Base-by-base conservation (phyloP, 1,284 basidiomycete genomes). In the Sporisorium sorghi region DNA sequence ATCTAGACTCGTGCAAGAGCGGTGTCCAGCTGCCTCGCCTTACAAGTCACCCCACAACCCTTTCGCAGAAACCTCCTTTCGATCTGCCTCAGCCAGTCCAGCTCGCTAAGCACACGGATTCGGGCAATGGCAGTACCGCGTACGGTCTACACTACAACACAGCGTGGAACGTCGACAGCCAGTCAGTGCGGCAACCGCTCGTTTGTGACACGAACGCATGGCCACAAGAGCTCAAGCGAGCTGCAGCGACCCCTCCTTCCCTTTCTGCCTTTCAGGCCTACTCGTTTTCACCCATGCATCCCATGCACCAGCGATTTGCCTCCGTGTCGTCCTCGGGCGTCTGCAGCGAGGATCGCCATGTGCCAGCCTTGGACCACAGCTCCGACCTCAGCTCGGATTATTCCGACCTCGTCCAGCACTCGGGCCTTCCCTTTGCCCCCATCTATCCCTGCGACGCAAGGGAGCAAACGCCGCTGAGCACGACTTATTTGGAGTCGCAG, bases 381-480 rank as follows among this genome's bases (percentile, higher is more conserved):
- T 73, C 70, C 5, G 70, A 73, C 32, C 44, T 73, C 55, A 63
- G 63, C 53, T 73, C 69, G 2, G 69, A 73, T 21, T 71, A 62
- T 30, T 65, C 68, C 19, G 68, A 65, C 24, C 50, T 50, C 2
- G 58, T 61, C 19, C 61, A 60, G n/a, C n/a, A 35, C 6, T 56
- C 61, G 2, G 40, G 43, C 19, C 51, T 61, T 6, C 33, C 58
- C 12, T 43, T 58, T 5, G 37, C 47, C 8, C 17, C 48, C 14
- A 23, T 30, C 12, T 37, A 42, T 48, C 33, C 53, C 3, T n/a
- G 26, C 15, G 48, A 51, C 19, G 1, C 48, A n/a, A 51, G 37
- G 14, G 53, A 70, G 10, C 32, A 30, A 10, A 59, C 47, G 0
- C 40, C 56, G 23, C 33, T 26, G 0, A 56, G 67, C 26, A 28